Percentiles rank a stretch among this genome's conserved stretches.
phyloP scores from a whole-genome alignment of 495 filamentous ascomycete species.

The Aspergillus funiculosus region DNA sequence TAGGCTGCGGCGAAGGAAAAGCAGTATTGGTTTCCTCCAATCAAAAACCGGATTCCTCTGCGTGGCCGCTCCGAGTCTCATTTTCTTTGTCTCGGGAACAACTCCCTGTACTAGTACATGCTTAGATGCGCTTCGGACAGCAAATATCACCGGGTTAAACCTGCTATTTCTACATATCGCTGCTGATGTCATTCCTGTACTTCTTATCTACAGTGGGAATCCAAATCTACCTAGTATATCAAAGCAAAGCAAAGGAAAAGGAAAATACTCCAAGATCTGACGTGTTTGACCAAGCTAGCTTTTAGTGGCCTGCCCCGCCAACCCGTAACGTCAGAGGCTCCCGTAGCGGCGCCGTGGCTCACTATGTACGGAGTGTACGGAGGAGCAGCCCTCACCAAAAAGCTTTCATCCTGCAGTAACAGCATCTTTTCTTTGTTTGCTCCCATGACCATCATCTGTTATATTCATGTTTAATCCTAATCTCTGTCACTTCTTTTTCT shows the following conservation, averaged over 20 bases:
- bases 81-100: background rate
- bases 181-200: too few relatives aligned
- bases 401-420: constrained; percentile 16
- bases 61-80: background rate
- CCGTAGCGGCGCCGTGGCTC: constrained; percentile 17
- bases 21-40: background rate
- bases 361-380: too few relatives aligned
- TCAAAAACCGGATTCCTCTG: background rate
- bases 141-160: constrained; percentile 9
- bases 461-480: background rate
- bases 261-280: background rate
- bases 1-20: background rate
- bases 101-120: constrained; percentile 21
- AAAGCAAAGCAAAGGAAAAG: too few relatives aligned
- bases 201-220: background rate
- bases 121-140: constrained; percentile 10
- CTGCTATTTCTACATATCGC: background rate
- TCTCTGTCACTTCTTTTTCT: background rate
- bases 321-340: constrained; percentile 24
- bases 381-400: constrained; percentile 17
- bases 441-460: constrained; percentile 1
- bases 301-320: constrained; percentile 17
- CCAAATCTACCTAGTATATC: too few relatives aligned
- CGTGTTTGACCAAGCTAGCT: constrained; percentile 2
- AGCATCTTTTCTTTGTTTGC: constrained; percentile 5